Evolutionary conservation across 1,284 basidiomycete species (phyloP).

Genomic region (Termitomyces sp.): DNA sequence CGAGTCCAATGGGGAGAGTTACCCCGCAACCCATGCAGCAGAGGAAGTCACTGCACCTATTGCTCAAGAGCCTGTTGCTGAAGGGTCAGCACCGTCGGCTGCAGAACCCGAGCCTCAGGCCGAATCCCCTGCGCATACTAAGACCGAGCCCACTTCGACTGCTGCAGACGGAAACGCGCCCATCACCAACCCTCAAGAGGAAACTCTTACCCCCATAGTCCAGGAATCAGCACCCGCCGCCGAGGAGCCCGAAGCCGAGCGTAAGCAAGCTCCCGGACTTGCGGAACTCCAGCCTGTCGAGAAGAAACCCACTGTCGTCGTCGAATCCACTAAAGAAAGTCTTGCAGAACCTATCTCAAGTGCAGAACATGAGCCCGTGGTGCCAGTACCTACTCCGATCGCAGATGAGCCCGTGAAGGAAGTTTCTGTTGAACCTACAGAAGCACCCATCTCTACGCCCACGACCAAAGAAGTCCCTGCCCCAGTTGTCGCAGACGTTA

Average conservation of each 20-base stretch:
- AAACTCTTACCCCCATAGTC: background rate
- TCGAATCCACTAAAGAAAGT: background rate
- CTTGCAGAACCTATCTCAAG: background rate
- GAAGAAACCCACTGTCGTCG: background rate
- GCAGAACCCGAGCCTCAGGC: conserved; percentile 1
- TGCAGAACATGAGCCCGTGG: background rate
- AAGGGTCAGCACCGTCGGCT: background rate
- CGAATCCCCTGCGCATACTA: background rate
- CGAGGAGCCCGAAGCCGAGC: background rate
- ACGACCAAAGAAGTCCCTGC: background rate
- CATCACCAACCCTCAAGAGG: background rate
- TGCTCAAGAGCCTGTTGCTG: background rate
- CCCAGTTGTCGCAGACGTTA: background rate
- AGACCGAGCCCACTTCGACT: background rate
- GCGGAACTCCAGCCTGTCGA: background rate
- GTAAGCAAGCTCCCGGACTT: background rate
- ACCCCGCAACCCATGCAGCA: background rate
- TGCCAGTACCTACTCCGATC: background rate
- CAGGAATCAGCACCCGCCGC: background rate
- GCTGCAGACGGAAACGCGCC: background rate
- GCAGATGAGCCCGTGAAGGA: background rate
- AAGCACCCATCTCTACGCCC: background rate
- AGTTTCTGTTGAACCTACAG: background rate
- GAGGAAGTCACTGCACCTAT: background rate
- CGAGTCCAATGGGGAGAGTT: background rate